Evolutionary conservation across 768 basidiomycete species (phyloP).

Genomic region (Porphyrellus cyaneotinctus): DNA sequence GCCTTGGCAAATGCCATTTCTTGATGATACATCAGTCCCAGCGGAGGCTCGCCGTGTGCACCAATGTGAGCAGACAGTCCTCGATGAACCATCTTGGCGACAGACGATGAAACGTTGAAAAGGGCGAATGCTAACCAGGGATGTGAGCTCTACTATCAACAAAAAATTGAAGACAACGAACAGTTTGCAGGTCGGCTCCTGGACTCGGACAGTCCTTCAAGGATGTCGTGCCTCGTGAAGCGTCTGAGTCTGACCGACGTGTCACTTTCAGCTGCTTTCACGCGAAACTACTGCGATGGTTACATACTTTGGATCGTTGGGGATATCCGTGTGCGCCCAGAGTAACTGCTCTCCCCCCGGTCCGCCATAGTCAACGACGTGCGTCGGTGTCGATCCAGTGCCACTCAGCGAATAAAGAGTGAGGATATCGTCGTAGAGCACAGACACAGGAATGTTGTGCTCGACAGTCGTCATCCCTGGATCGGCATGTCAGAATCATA

Average conservation of each 20-base stretch:
- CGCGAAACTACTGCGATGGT: neutral
- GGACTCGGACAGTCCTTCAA: constrained; percentile 58
- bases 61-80: constrained; percentile 65
- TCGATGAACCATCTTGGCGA: constrained; percentile 63
- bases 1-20: constrained; percentile 63
- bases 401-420: constrained; percentile 63
- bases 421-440: constrained; percentile 62
- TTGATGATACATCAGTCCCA: constrained; percentile 73
- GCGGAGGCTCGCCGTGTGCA: constrained; percentile 69
- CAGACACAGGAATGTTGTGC: constrained; percentile 62
- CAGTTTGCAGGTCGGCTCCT: constrained; percentile 57
- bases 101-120: constrained; percentile 66
- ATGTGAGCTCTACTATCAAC: neutral
- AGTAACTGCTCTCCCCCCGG: constrained; percentile 61
- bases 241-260: constrained; percentile 46
- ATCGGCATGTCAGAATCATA: neutral
- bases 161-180: constrained; percentile 29
- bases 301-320: constrained; percentile 63
- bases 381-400: constrained; percentile 70
- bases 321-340: constrained; percentile 63
- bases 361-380: constrained; percentile 77
- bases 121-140: constrained; percentile 49
- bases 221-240: constrained; percentile 60
- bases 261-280: neutral
- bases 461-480: constrained; percentile 76